A percentile compares a stretch with the other conserved stretches of the same genome.
Evolutionary conservation across 192 early-diverging fungal species (phyloP).

Genomic region (Endogone sp.): DNA sequence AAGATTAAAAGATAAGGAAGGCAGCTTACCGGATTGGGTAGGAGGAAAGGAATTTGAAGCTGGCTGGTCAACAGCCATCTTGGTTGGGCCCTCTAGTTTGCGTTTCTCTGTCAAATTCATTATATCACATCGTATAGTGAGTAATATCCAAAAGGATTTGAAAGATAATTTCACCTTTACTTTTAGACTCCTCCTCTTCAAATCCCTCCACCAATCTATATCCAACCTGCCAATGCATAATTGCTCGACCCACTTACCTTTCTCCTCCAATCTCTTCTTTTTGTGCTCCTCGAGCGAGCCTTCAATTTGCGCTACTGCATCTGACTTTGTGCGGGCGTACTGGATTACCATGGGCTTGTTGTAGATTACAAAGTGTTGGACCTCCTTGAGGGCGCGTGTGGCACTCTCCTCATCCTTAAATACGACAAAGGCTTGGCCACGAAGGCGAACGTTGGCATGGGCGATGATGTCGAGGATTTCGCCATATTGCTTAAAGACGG

Average conservation of each 20-base stretch:
- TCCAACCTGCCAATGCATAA: too few relatives aligned
- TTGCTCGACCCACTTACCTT: too few relatives aligned
- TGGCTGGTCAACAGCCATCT: not conserved
- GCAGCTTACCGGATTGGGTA: constrained; percentile 5
- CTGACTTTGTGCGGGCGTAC: constrained; percentile 48
- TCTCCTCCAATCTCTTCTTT: constrained; percentile 48
- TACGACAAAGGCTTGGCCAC: constrained; percentile 93
- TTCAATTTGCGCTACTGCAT: constrained; percentile 62
- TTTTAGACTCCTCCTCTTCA: too few relatives aligned
- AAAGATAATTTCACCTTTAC: too few relatives aligned
- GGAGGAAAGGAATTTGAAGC: constrained; percentile 16
- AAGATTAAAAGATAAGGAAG: not conserved
- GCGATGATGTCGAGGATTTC: constrained; percentile 77
- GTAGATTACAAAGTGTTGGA: constrained; percentile 82
- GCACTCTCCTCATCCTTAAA: constrained; percentile 74
- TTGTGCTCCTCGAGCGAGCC: constrained; percentile 68
- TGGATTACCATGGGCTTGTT: constrained; percentile 82
- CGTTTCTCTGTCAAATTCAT: not conserved
- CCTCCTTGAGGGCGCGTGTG: constrained; percentile 70
- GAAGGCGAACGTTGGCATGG: constrained; percentile 75
- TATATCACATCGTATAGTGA: too few relatives aligned
- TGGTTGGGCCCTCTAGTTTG: not conserved
- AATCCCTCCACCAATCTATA: too few relatives aligned
- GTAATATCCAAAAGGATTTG: too few relatives aligned
- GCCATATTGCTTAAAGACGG: constrained; percentile 83